These are phyloP conservation scores for Wallacemonas rigidus DNA, from an alignment of 208 protist genomes.

Conservation along the genomic window DNA sequence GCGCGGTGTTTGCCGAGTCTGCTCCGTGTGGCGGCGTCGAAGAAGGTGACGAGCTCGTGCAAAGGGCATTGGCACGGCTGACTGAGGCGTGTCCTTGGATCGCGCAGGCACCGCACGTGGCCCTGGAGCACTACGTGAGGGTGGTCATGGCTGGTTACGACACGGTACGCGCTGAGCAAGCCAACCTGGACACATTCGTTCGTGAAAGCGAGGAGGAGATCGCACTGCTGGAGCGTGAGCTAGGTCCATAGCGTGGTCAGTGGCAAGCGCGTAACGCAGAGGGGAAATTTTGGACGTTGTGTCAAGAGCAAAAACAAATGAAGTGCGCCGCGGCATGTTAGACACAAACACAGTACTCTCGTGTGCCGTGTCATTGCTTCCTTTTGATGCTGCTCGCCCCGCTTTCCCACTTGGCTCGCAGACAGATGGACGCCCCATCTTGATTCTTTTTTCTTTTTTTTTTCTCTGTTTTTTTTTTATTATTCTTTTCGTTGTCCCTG, in stretches of 20 bases:
- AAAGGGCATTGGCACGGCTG: neutral
- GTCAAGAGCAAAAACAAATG: neutral
- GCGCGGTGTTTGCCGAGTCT: neutral
- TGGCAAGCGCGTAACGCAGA: neutral
- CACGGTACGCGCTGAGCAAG: neutral
- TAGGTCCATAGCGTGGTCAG: neutral
- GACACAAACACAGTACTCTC: neutral
- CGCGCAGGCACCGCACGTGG: neutral
- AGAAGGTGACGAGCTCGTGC: too few species aligned
- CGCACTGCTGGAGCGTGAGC: conserved; percentile 25
- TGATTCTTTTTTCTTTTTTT: conserved; percentile 15
- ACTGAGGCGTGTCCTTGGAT: neutral
- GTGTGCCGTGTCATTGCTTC: too few species aligned
- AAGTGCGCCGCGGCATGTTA: neutral
- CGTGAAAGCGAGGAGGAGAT: conserved; percentile 24
- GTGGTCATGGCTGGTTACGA: neutral
- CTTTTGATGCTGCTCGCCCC: too few species aligned
- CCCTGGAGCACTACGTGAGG: neutral
- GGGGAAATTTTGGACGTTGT: too few species aligned
- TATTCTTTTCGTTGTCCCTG: conserved; percentile 12
- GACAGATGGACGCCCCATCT: neutral
- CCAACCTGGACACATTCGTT: conserved; percentile 20
- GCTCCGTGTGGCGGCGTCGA: neutral
- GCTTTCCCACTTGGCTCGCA: too few species aligned
- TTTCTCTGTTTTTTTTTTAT: conserved; percentile 6